Evolutionary conservation across 176 grass and related monocot species (phyloP).

Genomic region (sorghum (Sorghum bicolor)): DNA sequence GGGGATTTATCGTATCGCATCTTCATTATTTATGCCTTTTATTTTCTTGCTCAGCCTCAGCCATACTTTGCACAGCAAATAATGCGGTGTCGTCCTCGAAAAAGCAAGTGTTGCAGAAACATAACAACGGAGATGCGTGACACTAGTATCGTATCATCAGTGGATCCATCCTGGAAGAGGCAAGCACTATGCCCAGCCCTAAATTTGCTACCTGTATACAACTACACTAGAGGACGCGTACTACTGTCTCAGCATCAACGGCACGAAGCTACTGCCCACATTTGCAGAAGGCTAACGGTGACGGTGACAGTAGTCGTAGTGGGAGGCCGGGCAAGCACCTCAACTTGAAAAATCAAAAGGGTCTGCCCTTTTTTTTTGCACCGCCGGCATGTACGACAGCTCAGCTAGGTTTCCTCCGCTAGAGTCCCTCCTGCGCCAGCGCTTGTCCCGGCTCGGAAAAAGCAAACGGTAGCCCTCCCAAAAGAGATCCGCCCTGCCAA

Average conservation of each 20-base stretch:
- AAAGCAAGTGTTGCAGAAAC: not conserved
- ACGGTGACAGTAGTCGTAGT: too few species aligned
- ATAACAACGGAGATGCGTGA: not conserved
- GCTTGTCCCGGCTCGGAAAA: conserved; percentile 1
- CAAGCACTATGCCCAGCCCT: not conserved
- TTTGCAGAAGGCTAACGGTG: not conserved
- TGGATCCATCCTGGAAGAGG: not conserved
- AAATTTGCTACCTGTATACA: not conserved
- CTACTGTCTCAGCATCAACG: not conserved
- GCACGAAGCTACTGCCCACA: not conserved
- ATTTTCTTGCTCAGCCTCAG: not conserved
- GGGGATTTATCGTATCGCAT: not conserved
- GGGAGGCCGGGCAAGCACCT: too few species aligned
- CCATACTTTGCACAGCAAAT: not conserved
- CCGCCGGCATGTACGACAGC: not conserved
- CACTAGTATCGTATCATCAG: not conserved
- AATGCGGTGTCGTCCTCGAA: not conserved
- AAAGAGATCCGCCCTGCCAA: not conserved
- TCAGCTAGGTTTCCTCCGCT: not conserved
- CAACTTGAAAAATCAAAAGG: not conserved
- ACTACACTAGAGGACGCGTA: too few species aligned
- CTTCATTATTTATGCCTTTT: not conserved
- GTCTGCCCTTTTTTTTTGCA: not conserved
- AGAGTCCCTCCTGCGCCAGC: not conserved
- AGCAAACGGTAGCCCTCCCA: not conserved